Evolutionary conservation across 352 stramenopile genomes (phyloP).

Genomic region (Pythium phragmiticola): DNA sequence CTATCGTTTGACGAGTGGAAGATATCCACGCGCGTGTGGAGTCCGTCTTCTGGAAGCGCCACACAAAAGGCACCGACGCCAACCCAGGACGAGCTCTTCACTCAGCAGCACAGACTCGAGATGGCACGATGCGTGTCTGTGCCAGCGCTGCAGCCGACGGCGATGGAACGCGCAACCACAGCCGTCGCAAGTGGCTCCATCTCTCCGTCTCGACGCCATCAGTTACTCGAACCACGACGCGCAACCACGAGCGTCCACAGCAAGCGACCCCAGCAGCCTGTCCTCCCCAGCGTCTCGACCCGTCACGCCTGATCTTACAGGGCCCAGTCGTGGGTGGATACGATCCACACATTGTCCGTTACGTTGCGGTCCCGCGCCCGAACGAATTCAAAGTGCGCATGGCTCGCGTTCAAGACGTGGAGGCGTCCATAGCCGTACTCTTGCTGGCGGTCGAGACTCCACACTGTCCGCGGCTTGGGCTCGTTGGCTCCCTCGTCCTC

Average conservation of each 20-base stretch:
- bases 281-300: constrained; percentile 13
- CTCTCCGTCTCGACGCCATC: constrained; percentile 19
- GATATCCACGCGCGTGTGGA: constrained; percentile 50
- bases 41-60: constrained; percentile 6
- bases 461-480: constrained; percentile 6
- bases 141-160: constrained; percentile 48
- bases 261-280: constrained; percentile 8
- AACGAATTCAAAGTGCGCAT: constrained; percentile 43
- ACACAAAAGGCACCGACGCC: constrained; percentile 30
- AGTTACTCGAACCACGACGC: constrained; percentile 15
- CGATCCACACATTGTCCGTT: constrained; percentile 35
- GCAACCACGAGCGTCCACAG: constrained; percentile 20
- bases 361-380: constrained; percentile 30
- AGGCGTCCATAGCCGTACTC: constrained; percentile 42
- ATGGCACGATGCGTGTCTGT: constrained; percentile 56
- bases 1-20: constrained; percentile 71
- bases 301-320: not conserved
- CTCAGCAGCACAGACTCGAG: constrained; percentile 32
- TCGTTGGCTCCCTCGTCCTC: not conserved
- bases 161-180: constrained; percentile 50
- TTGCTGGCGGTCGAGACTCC: constrained; percentile 30
- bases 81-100: constrained; percentile 30
- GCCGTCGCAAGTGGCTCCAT: not conserved
- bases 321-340: constrained; percentile 38
- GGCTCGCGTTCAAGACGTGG: constrained; percentile 39